Evolutionary conservation across 352 stramenopile species (phyloP), one percentile per base, ranked within the genome.

Genomic region (Globisporangium okanoganense): DNA sequence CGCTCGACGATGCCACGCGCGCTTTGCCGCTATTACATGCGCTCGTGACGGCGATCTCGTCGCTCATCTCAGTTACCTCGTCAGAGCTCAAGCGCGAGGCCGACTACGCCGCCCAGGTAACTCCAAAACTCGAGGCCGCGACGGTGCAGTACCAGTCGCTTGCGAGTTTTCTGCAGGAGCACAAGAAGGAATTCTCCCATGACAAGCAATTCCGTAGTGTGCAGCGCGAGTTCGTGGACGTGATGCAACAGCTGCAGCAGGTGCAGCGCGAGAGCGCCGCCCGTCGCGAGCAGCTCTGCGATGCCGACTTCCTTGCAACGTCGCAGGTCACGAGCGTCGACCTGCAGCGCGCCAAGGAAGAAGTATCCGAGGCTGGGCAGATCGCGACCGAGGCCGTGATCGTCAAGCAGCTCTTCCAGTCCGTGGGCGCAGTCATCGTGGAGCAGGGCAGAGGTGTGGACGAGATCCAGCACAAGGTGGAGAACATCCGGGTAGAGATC

Each of bases 201-300:
- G 67, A 72, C 62, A 82, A 75, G 53, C 61, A 62, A 14, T 86
- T 78, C 38, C 79, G 81, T 18, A 65, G 71, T 5, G 52, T 90
- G 2, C 84, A 91, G 60, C 79, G 80, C 25, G 53, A 67, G 12
- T 93, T 86, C 51, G 80, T 91, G 9, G 64, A 62, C 0, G 76
- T 76, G 29, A 90, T 92, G 82, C 78, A 91, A 40, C 72, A 87
- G 25, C 74, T 94, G 5, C 82, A 91, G 62, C 73, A 66, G n/a
- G 70, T 75, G 5, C 80, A 94, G 58, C 79, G 73, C 24, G 67
- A 81, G 45, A 70, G 72, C 3, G 72, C 82, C 1, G 70, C 71
- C 36, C 62, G 66, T n/a, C 80, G 83, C 16, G 84, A 92, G 56
- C 71, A 70, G 18, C 61, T 92, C 50, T 89, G 83, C 41, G 82